phyloP scores from a whole-genome alignment of 2,329 filamentous ascomycete species.

The Alternaria panax region DNA sequence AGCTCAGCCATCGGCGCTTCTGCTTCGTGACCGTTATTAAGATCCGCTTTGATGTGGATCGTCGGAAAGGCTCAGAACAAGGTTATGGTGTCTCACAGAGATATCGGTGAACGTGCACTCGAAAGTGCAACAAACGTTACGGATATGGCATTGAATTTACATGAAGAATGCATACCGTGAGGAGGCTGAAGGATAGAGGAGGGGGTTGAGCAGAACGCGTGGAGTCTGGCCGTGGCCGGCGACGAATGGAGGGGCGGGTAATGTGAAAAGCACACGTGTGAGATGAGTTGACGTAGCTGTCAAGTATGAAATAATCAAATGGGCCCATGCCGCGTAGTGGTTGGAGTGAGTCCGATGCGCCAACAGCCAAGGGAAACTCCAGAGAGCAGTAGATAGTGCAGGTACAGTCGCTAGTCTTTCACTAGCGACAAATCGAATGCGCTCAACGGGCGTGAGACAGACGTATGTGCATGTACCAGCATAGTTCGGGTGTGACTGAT shows the following conservation, averaged over 20 bases:
- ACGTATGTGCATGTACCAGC: conserved; percentile 11
- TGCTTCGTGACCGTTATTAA: neutral
- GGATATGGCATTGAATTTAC: neutral
- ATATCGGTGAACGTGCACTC: neutral
- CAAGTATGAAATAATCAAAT: neutral
- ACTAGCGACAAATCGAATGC: neutral
- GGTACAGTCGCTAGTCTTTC: conserved; percentile 5
- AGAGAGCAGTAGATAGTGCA: neutral
- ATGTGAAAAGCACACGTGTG: neutral
- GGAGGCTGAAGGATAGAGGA: neutral
- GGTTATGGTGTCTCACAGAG: neutral
- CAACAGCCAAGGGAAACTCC: neutral
- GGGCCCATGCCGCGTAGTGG: neutral
- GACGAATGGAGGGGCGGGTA: neutral
- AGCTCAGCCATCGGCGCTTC: conserved; percentile 25
- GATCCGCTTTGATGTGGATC: neutral
- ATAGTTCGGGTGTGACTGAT: neutral
- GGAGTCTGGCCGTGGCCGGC: conserved; percentile 5
- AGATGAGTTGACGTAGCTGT: neutral
- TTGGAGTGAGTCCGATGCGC: neutral
- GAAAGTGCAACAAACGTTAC: neutral
- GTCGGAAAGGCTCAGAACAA: neutral
- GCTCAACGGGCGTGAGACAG: conserved; percentile 17
- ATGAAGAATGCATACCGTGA: conserved; percentile 3
- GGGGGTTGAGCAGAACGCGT: conserved; percentile 16